phyloP scores from a whole-genome alignment of 768 basidiomycete genomes.

The Serendipita sp. region DNA sequence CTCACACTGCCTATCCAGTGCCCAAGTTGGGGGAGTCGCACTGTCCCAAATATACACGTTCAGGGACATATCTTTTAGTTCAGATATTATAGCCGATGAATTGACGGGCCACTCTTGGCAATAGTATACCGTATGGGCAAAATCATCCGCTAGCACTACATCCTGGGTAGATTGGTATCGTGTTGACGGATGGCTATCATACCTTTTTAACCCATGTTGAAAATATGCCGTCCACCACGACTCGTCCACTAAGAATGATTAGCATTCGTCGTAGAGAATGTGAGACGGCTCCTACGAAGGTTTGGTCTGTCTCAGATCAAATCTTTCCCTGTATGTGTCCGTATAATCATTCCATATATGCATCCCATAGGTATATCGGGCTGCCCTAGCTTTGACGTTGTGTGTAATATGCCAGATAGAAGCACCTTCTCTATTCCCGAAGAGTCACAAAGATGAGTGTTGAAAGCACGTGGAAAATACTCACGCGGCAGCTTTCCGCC shows the following conservation, averaged over 20 bases:
- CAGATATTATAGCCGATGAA: background rate
- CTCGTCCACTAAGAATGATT: background rate
- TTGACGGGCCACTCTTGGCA: background rate
- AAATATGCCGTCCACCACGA: background rate
- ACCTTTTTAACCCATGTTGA: background rate
- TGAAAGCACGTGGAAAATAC: background rate
- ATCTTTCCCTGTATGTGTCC: background rate
- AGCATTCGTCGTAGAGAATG: background rate
- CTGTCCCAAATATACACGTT: background rate
- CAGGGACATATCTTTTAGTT: background rate
- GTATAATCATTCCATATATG: background rate
- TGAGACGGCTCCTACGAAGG: background rate
- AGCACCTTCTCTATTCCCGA: background rate
- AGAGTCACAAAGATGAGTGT: background rate
- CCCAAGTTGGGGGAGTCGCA: background rate
- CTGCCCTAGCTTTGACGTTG: background rate
- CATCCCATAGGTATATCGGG: background rate
- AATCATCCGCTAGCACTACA: background rate
- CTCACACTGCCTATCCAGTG: background rate
- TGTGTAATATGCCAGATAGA: background rate
- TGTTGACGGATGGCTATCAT: background rate
- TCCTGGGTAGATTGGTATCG: background rate
- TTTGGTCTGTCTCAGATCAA: background rate
- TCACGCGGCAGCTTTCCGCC: background rate
- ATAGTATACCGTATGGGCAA: background rate